Base-by-base conservation (phyloP, 371 early-diverging fungal genomes). In the Zychaea mexicana region DNA sequence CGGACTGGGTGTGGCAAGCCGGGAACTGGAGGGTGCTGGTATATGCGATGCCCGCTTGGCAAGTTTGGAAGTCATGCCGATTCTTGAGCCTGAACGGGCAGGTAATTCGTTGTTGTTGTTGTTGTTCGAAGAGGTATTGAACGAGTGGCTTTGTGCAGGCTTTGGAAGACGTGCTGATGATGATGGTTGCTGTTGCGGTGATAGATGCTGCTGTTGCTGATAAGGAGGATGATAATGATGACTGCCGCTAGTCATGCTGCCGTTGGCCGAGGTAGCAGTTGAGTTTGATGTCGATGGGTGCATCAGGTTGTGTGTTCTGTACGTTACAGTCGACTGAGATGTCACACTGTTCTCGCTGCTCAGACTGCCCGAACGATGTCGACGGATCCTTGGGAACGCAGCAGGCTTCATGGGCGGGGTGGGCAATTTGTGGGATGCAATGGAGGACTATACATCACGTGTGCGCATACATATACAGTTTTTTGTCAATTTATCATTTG, bases 31-130 rank as follows among this genome's bases (percentile, higher is more conserved):
- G 27, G 81, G 81, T 33, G 78, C 72, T n/a, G 81, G 81, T 12
- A 80, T 80, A 65, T 80, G 81, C 2, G 81, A 80, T 21, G 81
- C 78, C 46, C 81, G 76, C 58, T 77, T 75, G 4, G 74, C 68
- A 4, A 75, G 61, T 31, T 60, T 72, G 2, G 69, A 68, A 36
- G 24, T 22, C 17, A 47, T 58, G 26, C 46, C 66, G 3, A 60
- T 42, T 30, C 60, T 55, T 26, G 61, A 58, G 10, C 33, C 30
- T 8, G 63, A 42, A 32, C 55, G 58, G 30, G 60, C 36, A 30
- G 26, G 32, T 47, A 36, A 42, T 24, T 46, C 46, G 42, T 42
- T 42, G 15, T 42, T 42, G 7, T 7, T 42, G 15, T 42, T 42
- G 4, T 13, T 1, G n/a, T 7, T 42, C n/a, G 42, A 36, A 10